Evolutionary conservation across 331 rosid species (phyloP).

Genomic region (Malus hybrid): DNA sequence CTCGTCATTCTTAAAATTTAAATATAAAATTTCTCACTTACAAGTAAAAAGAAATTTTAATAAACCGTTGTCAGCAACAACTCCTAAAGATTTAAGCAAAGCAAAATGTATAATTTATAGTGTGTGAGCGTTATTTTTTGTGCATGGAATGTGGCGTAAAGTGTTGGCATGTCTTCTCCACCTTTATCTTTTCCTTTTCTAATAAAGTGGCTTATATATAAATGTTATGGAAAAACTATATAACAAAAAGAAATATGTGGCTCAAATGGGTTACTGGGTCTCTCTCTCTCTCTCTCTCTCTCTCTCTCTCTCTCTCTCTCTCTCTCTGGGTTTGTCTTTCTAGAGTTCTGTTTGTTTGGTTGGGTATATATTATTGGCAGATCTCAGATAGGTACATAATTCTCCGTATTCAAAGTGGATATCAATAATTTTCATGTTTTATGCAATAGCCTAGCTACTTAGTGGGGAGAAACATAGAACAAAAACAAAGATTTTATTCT

Average conservation of each 20-base stretch:
- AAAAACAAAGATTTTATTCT: no score
- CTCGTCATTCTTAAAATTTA: no score
- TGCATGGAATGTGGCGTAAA: slow-evolving; percentile 57
- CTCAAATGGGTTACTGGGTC: slow-evolving; percentile 12
- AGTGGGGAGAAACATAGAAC: no score
- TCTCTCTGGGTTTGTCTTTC: slow-evolving; percentile 34
- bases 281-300: slow-evolving; percentile 20
- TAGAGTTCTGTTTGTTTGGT: slow-evolving; percentile 32
- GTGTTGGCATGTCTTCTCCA: slow-evolving; percentile 51
- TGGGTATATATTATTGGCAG: slow-evolving; percentile 2
- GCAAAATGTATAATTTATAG: not conserved
- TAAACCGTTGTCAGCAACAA: not conserved
- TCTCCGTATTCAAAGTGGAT: slow-evolving; percentile 21
- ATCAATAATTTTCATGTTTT: no score
- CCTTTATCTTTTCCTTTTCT: slow-evolving; percentile 23
- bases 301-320: not conserved
- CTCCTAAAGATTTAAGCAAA: not conserved
- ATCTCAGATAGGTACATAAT: not conserved
- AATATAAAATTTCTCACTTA: fast-evolving
- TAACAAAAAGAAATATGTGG: not conserved
- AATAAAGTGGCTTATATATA: not conserved
- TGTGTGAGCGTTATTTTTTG: slow-evolving; percentile 12
- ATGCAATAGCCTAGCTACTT: no score
- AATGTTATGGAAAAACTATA: not conserved
- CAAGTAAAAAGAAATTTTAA: no score